Evolutionary conservation across 2,329 filamentous ascomycete genomes (phyloP).

Genomic region (Fusarium proliferatum): DNA sequence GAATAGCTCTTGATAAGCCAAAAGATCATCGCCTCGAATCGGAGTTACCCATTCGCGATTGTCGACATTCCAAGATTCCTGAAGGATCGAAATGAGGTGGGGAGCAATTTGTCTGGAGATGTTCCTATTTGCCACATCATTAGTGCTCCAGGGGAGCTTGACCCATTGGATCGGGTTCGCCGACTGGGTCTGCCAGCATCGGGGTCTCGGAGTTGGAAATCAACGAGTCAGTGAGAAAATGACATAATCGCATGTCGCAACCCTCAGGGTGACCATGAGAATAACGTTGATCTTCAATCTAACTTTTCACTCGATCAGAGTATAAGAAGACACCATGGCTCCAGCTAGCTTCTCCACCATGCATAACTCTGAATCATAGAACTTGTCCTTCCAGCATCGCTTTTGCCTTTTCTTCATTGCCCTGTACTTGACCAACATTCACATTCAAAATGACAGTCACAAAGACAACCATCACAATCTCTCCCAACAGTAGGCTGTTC

Average conservation of each 20-base stretch:
- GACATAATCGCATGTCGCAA: not conserved
- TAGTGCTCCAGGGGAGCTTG: not conserved
- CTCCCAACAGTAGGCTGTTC: slow-evolving; percentile 34
- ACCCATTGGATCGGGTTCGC: not conserved
- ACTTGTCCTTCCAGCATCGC: not conserved
- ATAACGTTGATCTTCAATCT: not conserved
- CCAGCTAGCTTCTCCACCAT: not conserved
- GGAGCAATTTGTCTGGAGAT: not conserved
- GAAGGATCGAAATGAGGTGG: not conserved
- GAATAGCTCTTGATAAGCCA: not conserved
- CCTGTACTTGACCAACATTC: not conserved
- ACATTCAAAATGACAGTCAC: slow-evolving; percentile 19
- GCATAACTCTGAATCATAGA: not conserved
- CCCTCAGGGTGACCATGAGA: not conserved
- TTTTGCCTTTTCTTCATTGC: not conserved
- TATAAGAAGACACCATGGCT: slow-evolving; percentile 4
- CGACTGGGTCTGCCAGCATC: not conserved
- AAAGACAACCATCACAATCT: not conserved
- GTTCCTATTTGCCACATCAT: not conserved
- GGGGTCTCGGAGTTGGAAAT: slow-evolving; percentile 18
- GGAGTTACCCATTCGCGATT: not conserved
- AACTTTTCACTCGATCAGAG: not conserved
- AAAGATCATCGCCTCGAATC: not conserved
- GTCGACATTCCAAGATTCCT: not conserved
- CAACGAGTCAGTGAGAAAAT: not conserved